Evolutionary conservation across 106 monocot species (phyloP).

Genomic region (Acorus calamus): DNA sequence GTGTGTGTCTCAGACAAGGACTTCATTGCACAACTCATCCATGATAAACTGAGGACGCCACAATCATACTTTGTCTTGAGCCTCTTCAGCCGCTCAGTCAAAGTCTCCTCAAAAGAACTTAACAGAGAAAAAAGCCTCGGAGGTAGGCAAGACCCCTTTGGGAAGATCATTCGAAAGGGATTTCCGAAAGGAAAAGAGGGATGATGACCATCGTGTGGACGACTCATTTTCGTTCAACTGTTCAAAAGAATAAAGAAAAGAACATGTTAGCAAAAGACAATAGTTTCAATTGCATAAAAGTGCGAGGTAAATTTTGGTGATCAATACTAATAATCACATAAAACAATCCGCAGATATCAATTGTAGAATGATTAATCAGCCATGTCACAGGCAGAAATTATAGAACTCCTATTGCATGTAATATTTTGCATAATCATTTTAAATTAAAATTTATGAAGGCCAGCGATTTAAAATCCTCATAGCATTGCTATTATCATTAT

Average conservation of each 20-base stretch:
- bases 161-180: constrained; percentile 42
- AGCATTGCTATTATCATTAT: too few species aligned
- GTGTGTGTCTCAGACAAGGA: constrained; percentile 41
- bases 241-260: background rate
- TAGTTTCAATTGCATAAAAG: too few species aligned
- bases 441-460: too few species aligned
- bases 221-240: constrained; percentile 66
- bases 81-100: constrained; percentile 38
- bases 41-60: constrained; percentile 52
- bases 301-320: too few species aligned
- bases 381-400: too few species aligned
- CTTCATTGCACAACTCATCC: constrained; percentile 55
- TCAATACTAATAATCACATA: too few species aligned
- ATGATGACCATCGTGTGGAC: constrained; percentile 38
- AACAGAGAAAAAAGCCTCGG: constrained; percentile 27
- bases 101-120: constrained; percentile 44
- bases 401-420: too few species aligned
- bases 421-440: too few species aligned
- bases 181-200: constrained; percentile 50
- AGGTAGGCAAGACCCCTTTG: constrained; percentile 33
- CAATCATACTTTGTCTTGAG: constrained; percentile 36
- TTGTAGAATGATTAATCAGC: too few species aligned
- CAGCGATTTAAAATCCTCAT: too few species aligned
- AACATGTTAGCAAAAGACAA: too few species aligned
- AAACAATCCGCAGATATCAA: too few species aligned